Evolutionary conservation across 2,329 filamentous ascomycete species (phyloP), one percentile per base, ranked within the genome.

Genomic region (Dendrostoma leiphaemia): DNA sequence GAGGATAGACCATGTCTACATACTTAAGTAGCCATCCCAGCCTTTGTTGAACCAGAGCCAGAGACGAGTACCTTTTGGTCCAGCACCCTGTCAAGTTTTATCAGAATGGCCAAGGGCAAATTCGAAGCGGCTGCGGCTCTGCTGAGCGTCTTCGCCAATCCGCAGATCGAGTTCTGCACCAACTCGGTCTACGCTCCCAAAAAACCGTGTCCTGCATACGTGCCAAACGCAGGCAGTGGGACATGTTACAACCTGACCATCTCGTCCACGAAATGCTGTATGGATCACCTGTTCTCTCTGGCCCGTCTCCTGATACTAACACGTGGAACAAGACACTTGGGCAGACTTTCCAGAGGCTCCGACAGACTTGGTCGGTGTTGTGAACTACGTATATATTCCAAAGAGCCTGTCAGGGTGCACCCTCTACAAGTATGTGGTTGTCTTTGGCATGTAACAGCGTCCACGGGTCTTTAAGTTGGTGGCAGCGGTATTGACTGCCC

Each of bases 81-180:
- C 6, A 47, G 2, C 7, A 23, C n/a, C 29, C 29, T 35, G 29
- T 32, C 29, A 7, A 32, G 8, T 13, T 32, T 32, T 32, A 13
- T 13, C 29, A 32, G 29, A 5, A 47, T 47, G 44, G 44, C 44
- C 28, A 47, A 47, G 44, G 31, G 44, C 1, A 47, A 32, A 12
- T 47, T 47, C 19, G 31, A 47, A 26, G 31, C 44, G n/a, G 31
- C 31, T 15, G 19, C 21, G 10, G 44, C 44, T 24, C 29, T 35
- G 13, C 12, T 35, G 44, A 35, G 28, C 31, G 12, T 35, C 3
- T 35, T 35, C 12, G 44, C 10, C 15, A 35, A 24, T 9, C 19
- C 44, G 19, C 44, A 50, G 26, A 32, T 50, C 26, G 35, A 50
- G 48, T 41, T 50, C 48, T 50, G 48, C 19, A 41, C 12, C 17